Base-by-base conservation (phyloP, 2,329 filamentous ascomycete species). In the Grosmannia penicillata region DNA sequence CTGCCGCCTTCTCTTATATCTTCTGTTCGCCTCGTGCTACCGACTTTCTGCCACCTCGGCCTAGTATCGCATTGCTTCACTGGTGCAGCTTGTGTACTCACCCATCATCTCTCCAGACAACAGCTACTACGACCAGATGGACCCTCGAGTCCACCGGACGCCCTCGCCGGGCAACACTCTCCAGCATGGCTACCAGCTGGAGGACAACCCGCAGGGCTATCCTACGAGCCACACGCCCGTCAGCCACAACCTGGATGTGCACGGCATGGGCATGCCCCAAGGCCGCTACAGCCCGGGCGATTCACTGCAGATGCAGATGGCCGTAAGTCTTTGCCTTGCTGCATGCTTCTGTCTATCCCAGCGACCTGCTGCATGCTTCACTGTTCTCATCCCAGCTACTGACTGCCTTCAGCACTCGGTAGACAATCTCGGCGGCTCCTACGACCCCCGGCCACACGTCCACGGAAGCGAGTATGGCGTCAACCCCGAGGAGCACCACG, bases 401-500 rank as follows among this genome's bases (percentile, higher is more conserved):
- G 7, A 30, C 34, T 26, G 10, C 26, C 17, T 11, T 18, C 8
- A 71, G 68, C 66, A 71, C 52, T 74, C 71, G 4, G 54, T 70
- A 8, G 67, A 68, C 37, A 66, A 65, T 47, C 47, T 74, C 15
- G 60, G 53, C 45, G 62, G 59, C 47, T 55, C 57, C 10, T 68
- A 70, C 43, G 64, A 65, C 23, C 61, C 57, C 40, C 58, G 59
- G 39, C 36, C 66, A 64, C 47, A 68, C 30, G n/a, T n/a, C n/a
- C n/a, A n/a, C n/a, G 66, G 66, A 44, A 65, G 67, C 41, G 81
- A 86, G 40, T 87, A 91, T 56, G 66, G 76, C 4, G 61, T 94
- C 43, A 77, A 85, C 51, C 86, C 89, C 9, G 78, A 93, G 55
- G 77, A 78, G 41, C 85, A 94, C 51, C 84, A 91, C 54, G 84